Percentiles rank a stretch among this genome's conserved stretches.
Conservation (phyloP, 257 asterid genomes). For the Ehretia macrophylla region DNA sequence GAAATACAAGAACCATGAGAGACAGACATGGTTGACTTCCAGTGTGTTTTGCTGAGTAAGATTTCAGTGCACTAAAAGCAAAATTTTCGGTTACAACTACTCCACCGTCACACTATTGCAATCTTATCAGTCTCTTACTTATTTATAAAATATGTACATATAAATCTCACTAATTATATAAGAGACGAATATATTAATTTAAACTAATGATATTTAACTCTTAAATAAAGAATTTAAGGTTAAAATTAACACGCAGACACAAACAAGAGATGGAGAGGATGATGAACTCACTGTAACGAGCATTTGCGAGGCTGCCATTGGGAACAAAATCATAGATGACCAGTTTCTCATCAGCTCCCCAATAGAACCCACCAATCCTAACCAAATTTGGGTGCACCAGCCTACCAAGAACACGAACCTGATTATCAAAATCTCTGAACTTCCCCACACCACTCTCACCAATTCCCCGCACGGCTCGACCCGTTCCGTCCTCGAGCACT, state of each 20-base stretch:
- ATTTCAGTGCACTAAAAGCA: conserved; percentile 41
- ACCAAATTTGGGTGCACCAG: conserved; percentile 86
- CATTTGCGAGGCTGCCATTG: conserved; percentile 87
- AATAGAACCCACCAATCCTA: conserved; percentile 79
- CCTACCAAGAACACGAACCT: conserved; percentile 63
- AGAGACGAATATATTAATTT: too few relatives aligned
- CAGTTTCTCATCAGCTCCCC: conserved; percentile 92
- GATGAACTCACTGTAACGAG: conserved; percentile 74
- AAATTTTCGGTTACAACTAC: conserved; percentile 56
- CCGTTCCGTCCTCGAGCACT: conserved; percentile 76
- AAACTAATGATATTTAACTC: too few relatives aligned
- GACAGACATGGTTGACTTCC: conserved; percentile 54
- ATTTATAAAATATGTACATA: too few relatives aligned
- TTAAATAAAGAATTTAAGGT: too few relatives aligned
- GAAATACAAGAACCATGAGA: conserved; percentile 18
- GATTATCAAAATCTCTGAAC: conserved; percentile 85
- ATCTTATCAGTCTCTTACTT: too few relatives aligned
- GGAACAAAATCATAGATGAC: conserved; percentile 93
- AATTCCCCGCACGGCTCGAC: conserved; percentile 77
- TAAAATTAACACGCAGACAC: too few relatives aligned
- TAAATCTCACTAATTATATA: too few relatives aligned
- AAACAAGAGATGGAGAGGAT: background rate
- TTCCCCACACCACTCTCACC: conserved; percentile 85
- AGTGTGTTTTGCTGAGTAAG: conserved; percentile 5
- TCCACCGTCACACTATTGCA: conserved; percentile 30